phyloP scores from a whole-genome alignment of 1,284 basidiomycete genomes.

The Coniferiporia weirii region DNA sequence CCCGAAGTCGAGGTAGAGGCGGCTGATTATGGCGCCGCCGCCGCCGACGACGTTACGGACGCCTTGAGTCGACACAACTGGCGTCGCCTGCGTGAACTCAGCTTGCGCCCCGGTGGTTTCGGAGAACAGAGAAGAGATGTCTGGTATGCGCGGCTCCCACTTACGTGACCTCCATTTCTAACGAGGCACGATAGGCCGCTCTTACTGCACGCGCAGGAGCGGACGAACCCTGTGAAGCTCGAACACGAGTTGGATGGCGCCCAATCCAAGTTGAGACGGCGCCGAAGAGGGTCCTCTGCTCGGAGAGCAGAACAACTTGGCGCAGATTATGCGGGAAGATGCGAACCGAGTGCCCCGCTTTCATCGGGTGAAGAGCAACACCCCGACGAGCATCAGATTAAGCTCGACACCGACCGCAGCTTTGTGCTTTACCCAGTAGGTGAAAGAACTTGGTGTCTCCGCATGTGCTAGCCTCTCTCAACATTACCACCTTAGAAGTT shows the following conservation, averaged over 20 bases:
- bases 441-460: constrained; percentile 36
- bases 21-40: too few relatives aligned
- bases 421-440: constrained; percentile 87
- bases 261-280: not conserved
- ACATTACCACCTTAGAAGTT: constrained; percentile 19
- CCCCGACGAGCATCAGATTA: constrained; percentile 79
- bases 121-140: constrained; percentile 46
- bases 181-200: constrained; percentile 15
- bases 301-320: not conserved
- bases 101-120: constrained; percentile 59
- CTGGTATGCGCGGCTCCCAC: constrained; percentile 44
- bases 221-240: not conserved
- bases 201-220: constrained; percentile 15
- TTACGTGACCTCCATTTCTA: not conserved
- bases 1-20: not conserved
- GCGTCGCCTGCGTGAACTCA: constrained; percentile 42
- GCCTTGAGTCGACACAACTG: constrained; percentile 32
- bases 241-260: constrained; percentile 3
- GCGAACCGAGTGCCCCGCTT: constrained; percentile 12
- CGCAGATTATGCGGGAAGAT: not conserved
- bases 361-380: constrained; percentile 37
- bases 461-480: constrained; percentile 19
- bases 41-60: not conserved
- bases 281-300: not conserved
- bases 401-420: constrained; percentile 81